Evolutionary conservation across 495 filamentous ascomycete species (phyloP), one percentile per base, ranked within the genome.

Genomic region (Aspergillus coremiiformis): DNA sequence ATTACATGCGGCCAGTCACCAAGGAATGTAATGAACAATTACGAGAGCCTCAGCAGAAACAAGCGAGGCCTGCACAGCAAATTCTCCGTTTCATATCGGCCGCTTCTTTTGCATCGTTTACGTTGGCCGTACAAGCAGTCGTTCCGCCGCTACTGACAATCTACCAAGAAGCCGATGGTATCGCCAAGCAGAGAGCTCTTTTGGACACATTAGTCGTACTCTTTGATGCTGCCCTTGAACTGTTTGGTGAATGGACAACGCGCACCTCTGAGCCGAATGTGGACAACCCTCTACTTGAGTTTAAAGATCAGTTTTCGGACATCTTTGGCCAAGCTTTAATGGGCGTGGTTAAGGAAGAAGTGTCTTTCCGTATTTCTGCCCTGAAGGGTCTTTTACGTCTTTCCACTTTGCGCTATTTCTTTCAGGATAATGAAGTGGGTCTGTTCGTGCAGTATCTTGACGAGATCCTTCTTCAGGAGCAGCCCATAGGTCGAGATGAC

Each of bases 31-130:
- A 84, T 51, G 80, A 87, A 51, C 81, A 85, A 53, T 64, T 89
- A 4, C 79, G 83, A 54, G 85, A 88, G 54, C 84, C 85, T n/a
- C 84, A 86, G 50, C 83, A 85, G 26, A 88, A 87, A 62, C 82
- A 89, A 59, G 85, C 85, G 9, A 81, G 83, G 63, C 83, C 85
- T 12, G 74, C 81, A 4, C 82, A 84, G 11, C 75, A 80, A 43
- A 85, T 89, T 14, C 61, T 89, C 17, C 69, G 75, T 10, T 74
- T 73, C 12, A 55, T 84, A 11, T 78, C 81, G 5, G 68, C 70
- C 26, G 75, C 81, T 15, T 82, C 79, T n/a, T 61, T 71, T 0
- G 61, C 71, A n/a, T 70, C 81, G 0, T 79, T 80, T 37, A 70
- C 72, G 22, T 66, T 83, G 21, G 61, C 85, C 24, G 64, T 83